A percentile compares a stretch with the other conserved stretches of the same genome.
Evolutionary conservation across 441 rosid genomes (phyloP).

Genomic region (Gossypium schwendimanii): DNA sequence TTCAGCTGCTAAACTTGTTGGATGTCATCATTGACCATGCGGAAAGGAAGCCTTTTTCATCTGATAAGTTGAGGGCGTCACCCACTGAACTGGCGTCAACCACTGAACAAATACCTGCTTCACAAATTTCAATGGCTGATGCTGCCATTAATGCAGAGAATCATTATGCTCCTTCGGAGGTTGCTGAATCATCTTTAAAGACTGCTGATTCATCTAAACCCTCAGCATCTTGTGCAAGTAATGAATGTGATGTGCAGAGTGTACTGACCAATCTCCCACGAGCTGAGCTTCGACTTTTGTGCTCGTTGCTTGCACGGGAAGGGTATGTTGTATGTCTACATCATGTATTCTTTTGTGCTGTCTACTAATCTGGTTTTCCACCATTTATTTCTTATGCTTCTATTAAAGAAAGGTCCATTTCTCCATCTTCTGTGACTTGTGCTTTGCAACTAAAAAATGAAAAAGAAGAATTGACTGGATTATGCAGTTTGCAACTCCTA

Average conservation of each 20-base stretch:
- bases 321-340: conserved; percentile 44
- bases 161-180: conserved; percentile 29
- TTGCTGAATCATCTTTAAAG: conserved; percentile 36
- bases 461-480: neutral
- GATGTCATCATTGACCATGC: conserved; percentile 81
- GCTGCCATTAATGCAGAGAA: conserved; percentile 34
- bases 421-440: neutral
- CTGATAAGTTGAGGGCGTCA: conserved; percentile 45
- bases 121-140: conserved; percentile 35
- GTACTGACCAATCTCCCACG: conserved; percentile 73
- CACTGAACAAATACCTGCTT: conserved; percentile 36
- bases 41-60: conserved; percentile 50
- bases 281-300: conserved; percentile 75
- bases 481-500: conserved; percentile 19
- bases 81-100: conserved; percentile 40
- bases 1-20: conserved; percentile 84
- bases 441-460: neutral
- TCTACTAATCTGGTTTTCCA: neutral
- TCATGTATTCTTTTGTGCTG: neutral
- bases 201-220: conserved; percentile 38
- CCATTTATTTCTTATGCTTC: neutral
- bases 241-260: conserved; percentile 51
- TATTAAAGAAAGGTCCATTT: neutral
- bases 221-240: conserved; percentile 36
- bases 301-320: conserved; percentile 93